A percentile compares a stretch with the other conserved stretches of the same genome.
phyloP scores from a whole-genome alignment of 1,284 basidiomycete genomes.

The Exobasidium rhododendri region DNA sequence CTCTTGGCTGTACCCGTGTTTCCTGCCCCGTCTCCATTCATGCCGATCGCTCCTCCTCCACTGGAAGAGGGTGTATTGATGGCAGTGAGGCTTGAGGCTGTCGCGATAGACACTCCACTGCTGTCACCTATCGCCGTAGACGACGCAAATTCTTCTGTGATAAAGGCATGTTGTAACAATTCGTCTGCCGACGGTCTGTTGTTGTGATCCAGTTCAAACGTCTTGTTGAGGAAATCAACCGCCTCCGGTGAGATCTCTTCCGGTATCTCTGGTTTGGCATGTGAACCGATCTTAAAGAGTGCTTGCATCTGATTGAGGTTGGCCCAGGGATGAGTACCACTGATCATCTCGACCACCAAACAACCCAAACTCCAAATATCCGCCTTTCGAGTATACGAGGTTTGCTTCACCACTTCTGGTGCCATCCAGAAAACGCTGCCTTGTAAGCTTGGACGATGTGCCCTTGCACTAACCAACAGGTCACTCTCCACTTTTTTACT shows the following conservation, averaged over 20 bases:
- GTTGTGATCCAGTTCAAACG: constrained; percentile 48
- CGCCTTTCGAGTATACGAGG: constrained; percentile 84
- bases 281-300: constrained; percentile 50
- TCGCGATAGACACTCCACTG: background rate
- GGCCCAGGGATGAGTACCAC: constrained; percentile 94
- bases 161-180: constrained; percentile 45
- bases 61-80: background rate
- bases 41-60: background rate
- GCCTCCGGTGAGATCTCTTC: constrained; percentile 46
- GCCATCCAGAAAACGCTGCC: constrained; percentile 85
- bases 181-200: constrained; percentile 41
- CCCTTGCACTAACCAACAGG: constrained; percentile 82
- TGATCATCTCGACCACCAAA: constrained; percentile 96
- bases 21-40: background rate
- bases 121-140: background rate
- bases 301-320: constrained; percentile 82
- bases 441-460: constrained; percentile 84
- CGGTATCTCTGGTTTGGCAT: constrained; percentile 36
- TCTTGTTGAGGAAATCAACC: constrained; percentile 40
- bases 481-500: constrained; percentile 93
- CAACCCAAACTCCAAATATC: constrained; percentile 99
- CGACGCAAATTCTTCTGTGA: constrained; percentile 23
- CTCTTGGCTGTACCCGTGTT: background rate
- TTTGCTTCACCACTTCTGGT: constrained; percentile 93
- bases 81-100: background rate